Base-by-base conservation (phyloP, 2,329 filamentous ascomycete species). In the Sporothrix humicola region DNA sequence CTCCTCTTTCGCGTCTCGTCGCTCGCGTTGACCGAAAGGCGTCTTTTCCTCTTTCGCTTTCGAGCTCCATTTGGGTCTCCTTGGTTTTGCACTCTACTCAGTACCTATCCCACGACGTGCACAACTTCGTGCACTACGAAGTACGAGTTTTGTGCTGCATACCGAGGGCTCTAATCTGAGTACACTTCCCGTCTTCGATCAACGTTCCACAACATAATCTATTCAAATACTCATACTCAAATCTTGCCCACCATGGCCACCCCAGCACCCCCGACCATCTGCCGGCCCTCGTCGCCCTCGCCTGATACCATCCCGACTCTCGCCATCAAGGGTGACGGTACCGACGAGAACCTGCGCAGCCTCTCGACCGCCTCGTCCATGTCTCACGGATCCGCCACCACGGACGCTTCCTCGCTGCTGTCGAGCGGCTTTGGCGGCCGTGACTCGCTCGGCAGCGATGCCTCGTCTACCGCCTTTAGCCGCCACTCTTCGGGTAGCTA, bases 401-500 rank as follows among this genome's bases (percentile, higher is more conserved):
- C 84, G 75, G 83, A 88, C 77, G 82, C 81, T 56, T 82, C 83
- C 15, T 90, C 89, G 8, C 87, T 89, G 69, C 85, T 87, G 42
- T 66, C 61, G 42, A 48, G n/a, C 61, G 42, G 61, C 37, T 90
- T 89, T 68, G 72, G 76, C 70, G 83, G 83, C 61, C 84, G 87
- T 69, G 85, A 89, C 75, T 90, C 88, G 2, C 80, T 89, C 23
- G 84, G 87, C 79, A 86, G 85, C 59, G 77, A 81, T 52, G 73
- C 73, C 23, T 81, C 80, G 23, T 75, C 74, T 12, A 80, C 81
- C n/a, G 82, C 86, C 69, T 87, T 86, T 75, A 91, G 88, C 9
- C 89, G 89, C 73, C 87, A 90, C 72, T 92, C 90, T 15, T 91
- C 90, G n/a, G 85, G 84, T 52, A 90, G 88, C 81, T 88, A 84